These are phyloP conservation scores for Lepidium africanum DNA, from an alignment of 345 rosid genomes.

Conservation along the genomic window DNA sequence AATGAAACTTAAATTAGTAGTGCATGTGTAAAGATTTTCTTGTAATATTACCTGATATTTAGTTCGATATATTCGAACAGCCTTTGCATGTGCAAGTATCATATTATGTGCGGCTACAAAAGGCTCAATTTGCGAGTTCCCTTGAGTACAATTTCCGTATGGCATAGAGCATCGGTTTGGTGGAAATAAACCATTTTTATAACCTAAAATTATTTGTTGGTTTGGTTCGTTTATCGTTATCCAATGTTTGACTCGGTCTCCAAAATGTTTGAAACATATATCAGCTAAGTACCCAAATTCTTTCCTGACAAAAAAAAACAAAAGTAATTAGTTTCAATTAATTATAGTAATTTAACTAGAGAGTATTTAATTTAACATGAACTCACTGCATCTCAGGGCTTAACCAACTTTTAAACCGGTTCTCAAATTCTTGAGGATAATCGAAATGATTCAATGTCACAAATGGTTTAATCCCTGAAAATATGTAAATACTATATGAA, in stretches of 20 bases:
- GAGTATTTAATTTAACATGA: not conserved
- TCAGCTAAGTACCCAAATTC: conserved; percentile 51
- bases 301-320: conserved; percentile 22
- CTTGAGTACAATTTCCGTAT: conserved; percentile 39
- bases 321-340: not conserved
- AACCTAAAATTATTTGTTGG: conserved; percentile 21
- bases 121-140: conserved; percentile 49
- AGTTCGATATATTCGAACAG: conserved; percentile 41
- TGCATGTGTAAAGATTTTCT: too few species aligned
- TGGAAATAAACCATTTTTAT: conserved; percentile 31
- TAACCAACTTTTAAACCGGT: conserved; percentile 71
- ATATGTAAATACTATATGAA: too few species aligned
- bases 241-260: conserved; percentile 62
- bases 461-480: conserved; percentile 71
- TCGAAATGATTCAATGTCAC: conserved; percentile 69
- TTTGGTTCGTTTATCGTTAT: conserved; percentile 57
- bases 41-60: conserved; percentile 47
- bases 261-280: conserved; percentile 51
- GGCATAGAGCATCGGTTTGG: conserved; percentile 48
- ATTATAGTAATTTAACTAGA: not conserved
- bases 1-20: too few species aligned
- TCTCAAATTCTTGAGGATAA: conserved; percentile 67
- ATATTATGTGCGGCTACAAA: conserved; percentile 50
- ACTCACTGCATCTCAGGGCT: conserved; percentile 52
- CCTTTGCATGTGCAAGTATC: conserved; percentile 53